Evolutionary conservation across 768 basidiomycete species (phyloP).

Genomic region (Collybia mongolica): DNA sequence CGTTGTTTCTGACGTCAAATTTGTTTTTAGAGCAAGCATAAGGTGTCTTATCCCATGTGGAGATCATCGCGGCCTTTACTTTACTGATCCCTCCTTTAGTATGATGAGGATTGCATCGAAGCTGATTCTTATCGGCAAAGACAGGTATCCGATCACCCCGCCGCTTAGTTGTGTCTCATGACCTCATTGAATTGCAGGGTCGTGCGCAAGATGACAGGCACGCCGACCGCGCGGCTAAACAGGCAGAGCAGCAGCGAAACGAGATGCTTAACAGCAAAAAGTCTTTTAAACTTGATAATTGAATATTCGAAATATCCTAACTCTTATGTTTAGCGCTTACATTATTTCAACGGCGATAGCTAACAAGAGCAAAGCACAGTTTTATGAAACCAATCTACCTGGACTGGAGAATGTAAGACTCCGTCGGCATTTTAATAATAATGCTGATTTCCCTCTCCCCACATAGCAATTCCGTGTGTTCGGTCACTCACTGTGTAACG

Average conservation of each 20-base stretch:
- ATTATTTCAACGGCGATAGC: constrained; percentile 68
- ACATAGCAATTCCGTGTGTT: constrained; percentile 70
- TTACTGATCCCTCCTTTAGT: constrained; percentile 40
- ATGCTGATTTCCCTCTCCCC: constrained; percentile 1
- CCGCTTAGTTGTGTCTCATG: constrained; percentile 6
- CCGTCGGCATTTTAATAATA: neutral
- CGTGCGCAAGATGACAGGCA: constrained; percentile 73
- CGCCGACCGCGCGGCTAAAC: constrained; percentile 69
- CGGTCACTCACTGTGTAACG: neutral
- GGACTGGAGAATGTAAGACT: constrained; percentile 66
- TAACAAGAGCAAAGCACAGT: constrained; percentile 67
- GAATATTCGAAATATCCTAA: neutral
- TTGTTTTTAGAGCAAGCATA: constrained; percentile 54
- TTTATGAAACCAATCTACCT: constrained; percentile 70
- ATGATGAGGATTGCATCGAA: constrained; percentile 76
- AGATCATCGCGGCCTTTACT: neutral
- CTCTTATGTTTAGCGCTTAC: constrained; percentile 48
- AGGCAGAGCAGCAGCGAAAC: constrained; percentile 70
- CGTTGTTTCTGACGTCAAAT: neutral
- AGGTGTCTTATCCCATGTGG: constrained; percentile 34
- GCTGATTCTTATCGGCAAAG: constrained; percentile 76
- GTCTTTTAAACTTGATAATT: constrained; percentile 37
- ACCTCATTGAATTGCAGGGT: constrained; percentile 36
- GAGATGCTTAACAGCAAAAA: constrained; percentile 86
- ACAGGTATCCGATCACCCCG: constrained; percentile 46